phyloP scores from a whole-genome alignment of 1,284 basidiomycete genomes.

The Heterobasidion occidentale region DNA sequence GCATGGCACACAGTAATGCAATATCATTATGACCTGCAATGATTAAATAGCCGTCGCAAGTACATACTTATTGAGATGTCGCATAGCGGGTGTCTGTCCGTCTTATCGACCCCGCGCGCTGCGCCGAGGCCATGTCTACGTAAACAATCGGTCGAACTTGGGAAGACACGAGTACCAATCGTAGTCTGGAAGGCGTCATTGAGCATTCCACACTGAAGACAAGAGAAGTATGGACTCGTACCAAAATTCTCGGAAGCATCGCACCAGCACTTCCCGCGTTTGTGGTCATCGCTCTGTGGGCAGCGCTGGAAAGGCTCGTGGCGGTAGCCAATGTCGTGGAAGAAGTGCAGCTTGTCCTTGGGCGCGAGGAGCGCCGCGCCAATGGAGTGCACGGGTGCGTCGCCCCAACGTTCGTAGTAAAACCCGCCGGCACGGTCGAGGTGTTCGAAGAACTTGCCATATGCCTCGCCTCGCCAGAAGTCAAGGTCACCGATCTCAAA shows the following conservation, averaged over 20 bases:
- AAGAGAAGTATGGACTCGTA: constrained; percentile 17
- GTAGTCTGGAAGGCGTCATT: constrained; percentile 39
- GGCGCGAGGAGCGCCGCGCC: constrained; percentile 76
- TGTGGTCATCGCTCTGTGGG: constrained; percentile 52
- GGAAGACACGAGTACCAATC: constrained; percentile 78
- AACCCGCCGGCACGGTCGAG: constrained; percentile 87
- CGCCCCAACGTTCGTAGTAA: constrained; percentile 92
- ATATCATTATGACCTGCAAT: constrained; percentile 3
- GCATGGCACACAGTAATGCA: background rate
- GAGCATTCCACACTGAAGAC: background rate
- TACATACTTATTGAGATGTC: background rate
- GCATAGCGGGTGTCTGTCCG: background rate
- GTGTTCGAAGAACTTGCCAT: constrained; percentile 80
- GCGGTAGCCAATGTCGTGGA: constrained; percentile 56
- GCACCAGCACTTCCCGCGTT: constrained; percentile 64
- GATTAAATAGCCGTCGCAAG: background rate
- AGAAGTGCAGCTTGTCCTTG: constrained; percentile 81
- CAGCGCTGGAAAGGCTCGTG: constrained; percentile 81
- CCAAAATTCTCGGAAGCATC: constrained; percentile 56
- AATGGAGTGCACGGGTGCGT: constrained; percentile 87
- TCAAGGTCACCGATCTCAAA: constrained; percentile 85
- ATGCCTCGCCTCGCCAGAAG: constrained; percentile 79
- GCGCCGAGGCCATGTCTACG: constrained; percentile 2
- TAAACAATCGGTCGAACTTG: constrained; percentile 60
- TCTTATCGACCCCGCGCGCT: constrained; percentile 44